Base-by-base conservation (phyloP, 495 filamentous ascomycete species). In the Lasiosphaeria hispida region DNA sequence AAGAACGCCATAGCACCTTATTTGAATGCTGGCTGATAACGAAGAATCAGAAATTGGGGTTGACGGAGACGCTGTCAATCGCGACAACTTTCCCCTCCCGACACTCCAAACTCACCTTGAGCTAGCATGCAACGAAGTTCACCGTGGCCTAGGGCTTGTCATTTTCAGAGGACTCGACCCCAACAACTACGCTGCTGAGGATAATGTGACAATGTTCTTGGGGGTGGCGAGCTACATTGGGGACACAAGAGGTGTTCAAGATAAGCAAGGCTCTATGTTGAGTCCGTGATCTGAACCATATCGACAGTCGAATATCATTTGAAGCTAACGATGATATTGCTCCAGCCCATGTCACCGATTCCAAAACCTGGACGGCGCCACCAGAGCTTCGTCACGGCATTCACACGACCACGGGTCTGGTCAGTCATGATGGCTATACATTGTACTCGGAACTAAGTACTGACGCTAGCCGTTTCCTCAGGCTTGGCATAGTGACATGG, bases 191-290 rank as follows among this genome's bases (percentile, higher is more conserved):
- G 64, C 75, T 9, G 62, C 65, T 38, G 72, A 76, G 49, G 80
- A 84, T 33, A 79, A 80, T 45, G 62, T 75, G 13, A 66, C 74
- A 7, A 58, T 83, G 11, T 83, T 80, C 58, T 67, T 82, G 15
- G 82, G 75, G 4, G 60, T 83, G 34, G 70, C 78, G 3, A 77
- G 74, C 59, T 77, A 84, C 51, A 70, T 84, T 17, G 81, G 73
- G 10, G 72, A 76, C 33, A 58, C 72, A 19, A 66, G 82, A 50
- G 82, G 82, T 2, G 19, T 78, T 4, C 81, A 84, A 50, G 77
- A 76, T 55, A 61, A 66, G 6, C 68, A 72, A 48, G 79, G 80
- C 7, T 69, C 70, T 14, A 75, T 80, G 67, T 23, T 83, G 17
- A 72, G 80, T 81, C 65, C 53, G 75, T 54, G 10, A 42, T 36